Evolutionary conservation across 768 basidiomycete species (phyloP), one percentile per base, ranked within the genome.

Genomic region (Suillus lakei): DNA sequence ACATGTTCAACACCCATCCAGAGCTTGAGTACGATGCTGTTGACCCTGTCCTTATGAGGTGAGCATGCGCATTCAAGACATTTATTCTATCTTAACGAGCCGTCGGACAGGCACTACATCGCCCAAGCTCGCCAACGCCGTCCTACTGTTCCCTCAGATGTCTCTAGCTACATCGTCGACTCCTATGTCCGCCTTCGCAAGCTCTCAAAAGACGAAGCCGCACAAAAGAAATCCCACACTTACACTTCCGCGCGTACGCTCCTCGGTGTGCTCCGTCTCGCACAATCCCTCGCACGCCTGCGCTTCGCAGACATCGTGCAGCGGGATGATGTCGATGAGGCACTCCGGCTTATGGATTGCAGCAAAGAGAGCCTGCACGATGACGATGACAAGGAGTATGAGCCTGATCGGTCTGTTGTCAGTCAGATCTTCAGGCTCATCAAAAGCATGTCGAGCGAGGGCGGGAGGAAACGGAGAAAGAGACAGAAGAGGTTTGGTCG

Each of bases 201-300:
- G 77, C 84, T 90, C 60, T 92, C 93, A 58, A 96, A 96, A 76
- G 92, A 96, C 66, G 95, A 98, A 67, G 92, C 95, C 67, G 86
- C 89, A 59, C 86, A 90, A 68, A 92, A 95, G 75, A 95, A 93
- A 78, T 88, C 90, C 21, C 94, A 98, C 75, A 89, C 92, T 2
- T 99, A 99, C 80, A 97, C 96, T 16, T 99, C 98, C 13, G 93
- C 96, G 4, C 92, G 98, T 73, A 98, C 98, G 16, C 86, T 99
- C 8, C 90, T 99, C 43, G 98, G 93, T 61, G 90, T 99, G 55
- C 86, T 99, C 4, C 95, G 98, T 66, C 88, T 99, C 39, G 87
- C 97, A 0, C 98, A 99, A 76, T 96, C 96, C 0, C 89, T 97
- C 50, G 96, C 98, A 1, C 91, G 98, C 21, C 83, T 99, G 32